phyloP scores from a whole-genome alignment of 805 yeast species.

The Maudiozyma serrabonitensis region DNA sequence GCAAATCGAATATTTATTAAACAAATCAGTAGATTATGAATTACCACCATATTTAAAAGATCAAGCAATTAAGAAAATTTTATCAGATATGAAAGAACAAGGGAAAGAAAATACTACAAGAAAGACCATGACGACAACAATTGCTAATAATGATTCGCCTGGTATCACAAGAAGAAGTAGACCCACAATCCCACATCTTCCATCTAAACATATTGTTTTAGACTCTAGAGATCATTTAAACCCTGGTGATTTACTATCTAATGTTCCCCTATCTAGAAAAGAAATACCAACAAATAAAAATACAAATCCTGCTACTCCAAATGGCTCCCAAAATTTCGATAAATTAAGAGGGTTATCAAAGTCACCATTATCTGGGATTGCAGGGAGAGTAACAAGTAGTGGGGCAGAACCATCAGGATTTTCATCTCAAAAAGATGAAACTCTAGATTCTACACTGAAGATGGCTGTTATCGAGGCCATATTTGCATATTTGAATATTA shows the following conservation, averaged over 20 bases:
- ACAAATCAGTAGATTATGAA: conserved; percentile 37
- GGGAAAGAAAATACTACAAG: not conserved
- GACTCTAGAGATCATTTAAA: conserved; percentile 50
- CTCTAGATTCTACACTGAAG: conserved; percentile 45
- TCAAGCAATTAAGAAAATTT: conserved; percentile 38
- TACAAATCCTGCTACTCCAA: not conserved
- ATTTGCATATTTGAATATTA: conserved; percentile 58
- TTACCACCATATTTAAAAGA: conserved; percentile 61
- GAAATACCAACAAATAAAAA: conserved; percentile 3
- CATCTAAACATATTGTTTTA: conserved; percentile 42
- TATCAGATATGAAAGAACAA: not conserved
- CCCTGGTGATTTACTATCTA: conserved; percentile 80
- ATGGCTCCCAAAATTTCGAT: not conserved
- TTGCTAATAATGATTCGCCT: not conserved
- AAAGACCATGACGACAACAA: not conserved
- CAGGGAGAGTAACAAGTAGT: not conserved
- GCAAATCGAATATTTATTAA: conserved; percentile 62
- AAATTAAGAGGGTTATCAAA: not conserved
- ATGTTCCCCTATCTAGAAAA: conserved; percentile 56
- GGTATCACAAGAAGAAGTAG: not conserved
- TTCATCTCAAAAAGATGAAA: not conserved
- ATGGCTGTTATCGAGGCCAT: conserved; percentile 63
- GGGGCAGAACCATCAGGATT: not conserved
- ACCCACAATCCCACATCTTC: not conserved
- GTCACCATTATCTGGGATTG: not conserved